Evolutionary conservation across 495 filamentous ascomycete species (phyloP), one percentile per base, ranked within the genome.

Genomic region (Penicillium malachiteum): DNA sequence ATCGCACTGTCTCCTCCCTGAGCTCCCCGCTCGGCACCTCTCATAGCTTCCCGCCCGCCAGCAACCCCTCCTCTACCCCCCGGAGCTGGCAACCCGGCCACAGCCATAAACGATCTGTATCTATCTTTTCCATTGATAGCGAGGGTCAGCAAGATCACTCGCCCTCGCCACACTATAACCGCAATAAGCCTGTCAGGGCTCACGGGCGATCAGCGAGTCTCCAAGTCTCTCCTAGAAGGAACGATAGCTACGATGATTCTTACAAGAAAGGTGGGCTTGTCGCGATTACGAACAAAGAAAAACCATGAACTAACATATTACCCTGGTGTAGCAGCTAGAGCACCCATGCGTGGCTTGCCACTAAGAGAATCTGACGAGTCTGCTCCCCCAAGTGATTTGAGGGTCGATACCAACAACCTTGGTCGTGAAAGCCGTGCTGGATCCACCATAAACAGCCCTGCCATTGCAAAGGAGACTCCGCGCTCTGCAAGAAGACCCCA

Each of bases 51-150:
- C 76, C 76, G 33, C 76, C 75, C 44, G 54, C 60, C 30, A 62
- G 57, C 51, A 58, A 57, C 47, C 69, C 74, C 38, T 71, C 75
- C 10, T 71, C 75, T 9, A 72, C 70, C 6, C 72, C 72, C 43
- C 70, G 71, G 49, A 70, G 54, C 63, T 68, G 68, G 59, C 69
- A 69, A 13, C 58, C 67, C 3, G 59, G 64, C 13, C 75, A 83
- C 48, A 81, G 76, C 58, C 87, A 90, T 66, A 82, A 85, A 56
- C 73, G 93, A 66, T 96, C 93, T 0, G 82, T 98, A 32, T 97
- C 94, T n/a, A 97, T 98, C 57, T 84, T 97, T 17, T 97, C 94
- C 5, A 81, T 97, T 58, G 90, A 90, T 46, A 84, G 85, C 50
- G 82, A 87, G 50, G 69, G 68, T 30, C 76, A 74, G 7, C 58